These are phyloP conservation scores for Pichia thaimueangensis DNA, from an alignment of 805 yeast species.

Conservation along the genomic window DNA sequence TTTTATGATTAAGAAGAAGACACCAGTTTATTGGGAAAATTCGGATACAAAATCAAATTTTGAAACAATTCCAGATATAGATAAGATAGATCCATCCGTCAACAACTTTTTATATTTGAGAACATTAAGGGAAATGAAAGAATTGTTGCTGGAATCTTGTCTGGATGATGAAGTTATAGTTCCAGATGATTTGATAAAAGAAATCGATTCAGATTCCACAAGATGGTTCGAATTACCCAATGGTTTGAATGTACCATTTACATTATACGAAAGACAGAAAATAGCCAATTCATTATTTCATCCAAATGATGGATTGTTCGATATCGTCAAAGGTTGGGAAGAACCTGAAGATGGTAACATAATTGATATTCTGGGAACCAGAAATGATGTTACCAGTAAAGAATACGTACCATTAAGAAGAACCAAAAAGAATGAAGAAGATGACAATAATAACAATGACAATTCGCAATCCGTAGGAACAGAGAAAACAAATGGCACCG, in stretches of 20 bases:
- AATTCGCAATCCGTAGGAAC: not conserved
- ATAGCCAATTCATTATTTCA: constrained; percentile 70
- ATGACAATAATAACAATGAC: constrained; percentile 17
- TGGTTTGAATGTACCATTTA: constrained; percentile 60
- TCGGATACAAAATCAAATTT: constrained; percentile 19
- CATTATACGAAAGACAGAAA: constrained; percentile 47
- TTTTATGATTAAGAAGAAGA: constrained; percentile 46
- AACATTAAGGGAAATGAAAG: constrained; percentile 69
- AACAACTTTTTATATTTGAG: constrained; percentile 50
- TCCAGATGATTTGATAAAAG: constrained; percentile 25
- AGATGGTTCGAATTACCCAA: constrained; percentile 70
- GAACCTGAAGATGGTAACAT: constrained; percentile 50
- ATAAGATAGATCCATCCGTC: constrained; percentile 39
- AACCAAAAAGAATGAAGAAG: constrained; percentile 35
- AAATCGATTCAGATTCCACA: constrained; percentile 22
- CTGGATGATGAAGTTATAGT: constrained; percentile 20
- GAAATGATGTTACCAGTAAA: constrained; percentile 34
- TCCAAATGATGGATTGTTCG: constrained; percentile 37
- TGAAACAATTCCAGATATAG: constrained; percentile 18
- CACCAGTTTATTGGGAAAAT: constrained; percentile 25
- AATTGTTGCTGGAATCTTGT: constrained; percentile 50
- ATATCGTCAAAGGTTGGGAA: constrained; percentile 29
- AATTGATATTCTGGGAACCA: constrained; percentile 22
- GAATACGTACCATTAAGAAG: constrained; percentile 74
- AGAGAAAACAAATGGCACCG: not conserved